Evolutionary conservation across 2,329 filamentous ascomycete genomes (phyloP), one percentile per base, ranked within the genome.

Genomic region (Eurotiales sp.): DNA sequence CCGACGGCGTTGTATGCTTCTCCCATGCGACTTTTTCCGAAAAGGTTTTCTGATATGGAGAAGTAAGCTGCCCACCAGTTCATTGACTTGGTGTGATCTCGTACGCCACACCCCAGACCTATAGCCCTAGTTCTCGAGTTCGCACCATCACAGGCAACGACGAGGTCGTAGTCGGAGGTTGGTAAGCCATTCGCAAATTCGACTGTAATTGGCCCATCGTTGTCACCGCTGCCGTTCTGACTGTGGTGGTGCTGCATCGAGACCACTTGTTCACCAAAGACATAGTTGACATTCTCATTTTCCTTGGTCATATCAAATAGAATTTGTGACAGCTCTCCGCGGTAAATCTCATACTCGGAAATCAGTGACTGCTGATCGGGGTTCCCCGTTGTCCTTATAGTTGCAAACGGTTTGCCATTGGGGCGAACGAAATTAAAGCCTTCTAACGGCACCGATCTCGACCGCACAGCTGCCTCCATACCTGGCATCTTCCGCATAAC

Each of bases 71-170:
- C 62, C 71, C 73, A 77, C 52, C 47, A 56, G 55, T 74, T 71
- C 7, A 62, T 57, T 0, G 69, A 59, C 1, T 57, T 29, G 22
- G 76, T 61, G 51, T 75, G 58, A 45, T 75, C 68, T 42, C 68
- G 65, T 1, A 70, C 62, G 32, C 64, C 64, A 46, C 70, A 72
- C 8, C 61, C 65, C 8, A 77, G 61, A 12, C 70, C 73, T 8
- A 78, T 65, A 2, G 73, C 71, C 40, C 77, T 67, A 22, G 74
- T 78, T 36, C 70, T 63, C 3, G 77, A 79, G 2, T 67, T 73
- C 10, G 73, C 61, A 1, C 77, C 77, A 53, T 79, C 77, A 50
- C 71, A 73, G 19, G 72, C 76, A 11, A 79, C 71, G 14, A 80
- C 70, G 3, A 80, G 68, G 50, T 78, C 76, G 54, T 66, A 78